phyloP scores from a whole-genome alignment of 2,329 filamentous ascomycete species.

The Eurotiales sp. region DNA sequence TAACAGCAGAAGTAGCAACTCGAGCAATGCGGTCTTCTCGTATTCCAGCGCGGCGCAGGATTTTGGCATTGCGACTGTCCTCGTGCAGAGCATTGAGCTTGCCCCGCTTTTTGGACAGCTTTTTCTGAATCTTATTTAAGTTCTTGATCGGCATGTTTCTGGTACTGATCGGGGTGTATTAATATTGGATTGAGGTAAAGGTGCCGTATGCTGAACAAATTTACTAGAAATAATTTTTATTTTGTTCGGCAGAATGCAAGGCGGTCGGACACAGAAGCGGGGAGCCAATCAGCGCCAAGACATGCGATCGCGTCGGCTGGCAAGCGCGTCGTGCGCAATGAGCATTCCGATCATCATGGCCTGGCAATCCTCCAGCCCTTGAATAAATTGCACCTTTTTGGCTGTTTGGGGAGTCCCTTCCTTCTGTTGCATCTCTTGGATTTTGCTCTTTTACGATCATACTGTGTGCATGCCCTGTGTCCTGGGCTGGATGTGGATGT shows the following conservation, averaged over 20 bases:
- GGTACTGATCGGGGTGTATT: not conserved
- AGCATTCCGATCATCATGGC: conserved; percentile 10
- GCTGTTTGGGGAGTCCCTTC: conserved; percentile 1
- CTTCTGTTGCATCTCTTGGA: conserved; percentile 9
- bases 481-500: conserved; percentile 19
- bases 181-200: not conserved
- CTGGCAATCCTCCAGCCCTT: conserved; percentile 1
- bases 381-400: not conserved
- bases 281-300: conserved; percentile 4
- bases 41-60: conserved; percentile 72
- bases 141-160: conserved; percentile 64
- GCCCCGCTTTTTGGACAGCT: conserved; percentile 80
- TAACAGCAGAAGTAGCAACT: conserved; percentile 65
- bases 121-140: conserved; percentile 79
- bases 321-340: conserved; percentile 10
- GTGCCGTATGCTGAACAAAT: not conserved
- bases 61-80: conserved; percentile 80
- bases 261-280: conserved; percentile 24
- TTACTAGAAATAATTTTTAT: not conserved
- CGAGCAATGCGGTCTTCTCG: conserved; percentile 80
- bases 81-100: conserved; percentile 74
- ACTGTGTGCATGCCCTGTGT: conserved; percentile 11
- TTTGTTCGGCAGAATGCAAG: conserved; percentile 29
- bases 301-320: conserved; percentile 6
- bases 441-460: conserved; percentile 14